These are phyloP conservation scores for Nicotiana paniculata DNA, from an alignment of 257 asterid genomes.

Conservation along the genomic window DNA sequence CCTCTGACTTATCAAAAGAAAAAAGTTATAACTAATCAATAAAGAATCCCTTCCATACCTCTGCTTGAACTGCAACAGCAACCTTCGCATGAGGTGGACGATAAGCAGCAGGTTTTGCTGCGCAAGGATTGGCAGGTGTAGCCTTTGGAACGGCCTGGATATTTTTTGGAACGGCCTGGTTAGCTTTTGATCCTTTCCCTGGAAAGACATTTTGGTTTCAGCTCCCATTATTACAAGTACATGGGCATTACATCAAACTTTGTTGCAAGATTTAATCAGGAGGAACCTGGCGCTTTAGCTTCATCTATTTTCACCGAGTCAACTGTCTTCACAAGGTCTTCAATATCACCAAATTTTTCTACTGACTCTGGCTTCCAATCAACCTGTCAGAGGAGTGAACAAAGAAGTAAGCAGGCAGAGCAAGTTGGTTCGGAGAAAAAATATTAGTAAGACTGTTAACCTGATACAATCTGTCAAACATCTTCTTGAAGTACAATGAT, in stretches of 20 bases:
- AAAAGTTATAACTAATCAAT: neutral
- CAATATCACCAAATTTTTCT: constrained; percentile 59
- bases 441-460: constrained; percentile 36
- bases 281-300: constrained; percentile 52
- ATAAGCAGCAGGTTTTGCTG: constrained; percentile 89
- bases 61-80: constrained; percentile 79
- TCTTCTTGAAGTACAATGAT: constrained; percentile 73
- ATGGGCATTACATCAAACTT: constrained; percentile 2
- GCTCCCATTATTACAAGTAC: neutral
- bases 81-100: constrained; percentile 97
- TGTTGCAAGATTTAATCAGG: constrained; percentile 3
- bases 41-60: constrained; percentile 37
- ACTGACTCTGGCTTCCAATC: constrained; percentile 93
- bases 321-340: constrained; percentile 53
- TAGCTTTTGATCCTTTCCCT: constrained; percentile 64
- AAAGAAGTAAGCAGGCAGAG: constrained; percentile 18
- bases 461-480: constrained; percentile 85
- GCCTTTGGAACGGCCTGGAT: constrained; percentile 38
- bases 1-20: neutral
- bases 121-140: constrained; percentile 41
- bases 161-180: constrained; percentile 42
- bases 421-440: constrained; percentile 7
- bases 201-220: constrained; percentile 16
- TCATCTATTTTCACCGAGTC: constrained; percentile 62
- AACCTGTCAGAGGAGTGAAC: constrained; percentile 41